Evolutionary conservation across 768 basidiomycete species (phyloP).

Genomic region (Lentinula boryana): DNA sequence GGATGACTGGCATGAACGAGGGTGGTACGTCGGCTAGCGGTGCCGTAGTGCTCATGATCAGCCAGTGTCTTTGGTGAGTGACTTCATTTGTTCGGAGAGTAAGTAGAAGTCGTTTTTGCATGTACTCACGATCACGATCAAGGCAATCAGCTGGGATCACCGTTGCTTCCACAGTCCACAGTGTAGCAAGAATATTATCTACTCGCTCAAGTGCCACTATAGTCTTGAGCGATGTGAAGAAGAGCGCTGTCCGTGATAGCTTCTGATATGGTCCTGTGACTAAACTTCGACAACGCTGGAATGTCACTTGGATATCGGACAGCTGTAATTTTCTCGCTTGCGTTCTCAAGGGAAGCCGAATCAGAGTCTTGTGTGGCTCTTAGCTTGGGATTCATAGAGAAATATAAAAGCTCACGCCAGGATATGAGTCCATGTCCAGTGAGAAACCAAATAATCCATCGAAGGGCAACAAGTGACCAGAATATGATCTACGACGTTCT

Average conservation of each 20-base stretch:
- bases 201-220: constrained; percentile 5
- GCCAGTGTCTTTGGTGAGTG: neutral
- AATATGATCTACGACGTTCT: constrained; percentile 27
- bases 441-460: constrained; percentile 36
- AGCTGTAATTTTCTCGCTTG: neutral
- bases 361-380: constrained; percentile 12
- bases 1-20: neutral
- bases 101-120: neutral
- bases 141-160: neutral
- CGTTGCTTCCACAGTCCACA: constrained; percentile 2
- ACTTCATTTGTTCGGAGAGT: neutral
- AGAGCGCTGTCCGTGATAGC: constrained; percentile 10
- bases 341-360: constrained; percentile 13
- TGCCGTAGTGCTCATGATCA: neutral
- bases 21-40: neutral
- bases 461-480: constrained; percentile 32
- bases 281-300: constrained; percentile 10
- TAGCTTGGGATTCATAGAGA: neutral
- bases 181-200: neutral
- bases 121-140: too few species aligned
- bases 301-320: neutral
- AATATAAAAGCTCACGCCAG: constrained; percentile 29
- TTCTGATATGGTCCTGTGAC: constrained; percentile 9
- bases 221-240: constrained; percentile 10
- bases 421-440: constrained; percentile 20